Base-by-base conservation (phyloP, 176 grass and related monocot genomes). In the Coix lacrymajobi region DNA sequence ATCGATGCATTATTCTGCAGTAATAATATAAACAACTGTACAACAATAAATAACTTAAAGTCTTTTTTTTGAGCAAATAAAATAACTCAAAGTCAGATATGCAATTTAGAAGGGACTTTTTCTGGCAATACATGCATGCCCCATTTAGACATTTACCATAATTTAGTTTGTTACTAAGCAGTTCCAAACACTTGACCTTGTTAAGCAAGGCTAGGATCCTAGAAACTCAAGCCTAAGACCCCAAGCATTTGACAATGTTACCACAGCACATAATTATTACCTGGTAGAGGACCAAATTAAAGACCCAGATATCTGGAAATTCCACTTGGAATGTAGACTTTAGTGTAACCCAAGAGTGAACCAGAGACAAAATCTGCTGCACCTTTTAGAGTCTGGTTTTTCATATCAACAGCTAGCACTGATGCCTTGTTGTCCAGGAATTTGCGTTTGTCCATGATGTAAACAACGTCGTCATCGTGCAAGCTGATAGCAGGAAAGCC, bases 381-480 rank as follows among this genome's bases (percentile, higher is more conserved):
- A 38, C 19, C 51, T 58, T 60, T 67, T 3, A 81, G 0, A 61
- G 66, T 24, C 62, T 37, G 16, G 29, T 40, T 68, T 30, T 45
- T 81, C 41, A 79, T 43, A 80, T 68, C 79, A 70, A 71, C 14
- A 31, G 36, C 79, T n/a, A 81, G 14, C 33, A 71, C 49, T 9
- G 24, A 71, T 4, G 79, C 49, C 49, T 43, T 43, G 3, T 15
- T 28, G 41, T 13, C 3, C 19, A 20, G 25, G 6, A 25, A 14
- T 22, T 36, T 31, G 0, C 3, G n/a, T 2, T 0, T 60, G 36
- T 71, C 11, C 34, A 71, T 61, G 49, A 71, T 38, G 79, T 81
- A 71, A 43, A 81, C 79, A 60, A 81, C 79, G 60, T 70, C 66
- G 20, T 26, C 34, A 4, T 71, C 66, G 17, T 71, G 79, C 79